Percentiles rank a stretch among this genome's conserved stretches.
phyloP scores from a whole-genome alignment of 2,329 filamentous ascomycete genomes.

The Alternaria panax region DNA sequence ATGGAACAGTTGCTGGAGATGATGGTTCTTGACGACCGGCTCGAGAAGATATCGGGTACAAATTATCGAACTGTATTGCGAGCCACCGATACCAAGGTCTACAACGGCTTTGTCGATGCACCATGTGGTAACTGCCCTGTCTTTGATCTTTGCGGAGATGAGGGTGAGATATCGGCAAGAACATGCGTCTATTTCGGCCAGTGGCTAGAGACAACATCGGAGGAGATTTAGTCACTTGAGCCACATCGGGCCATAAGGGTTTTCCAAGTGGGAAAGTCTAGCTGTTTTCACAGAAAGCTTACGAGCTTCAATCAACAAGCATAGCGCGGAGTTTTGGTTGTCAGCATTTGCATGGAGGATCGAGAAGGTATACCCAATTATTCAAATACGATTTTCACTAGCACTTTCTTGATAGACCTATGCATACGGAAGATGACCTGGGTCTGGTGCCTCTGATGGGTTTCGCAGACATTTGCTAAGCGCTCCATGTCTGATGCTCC shows the following conservation, averaged over 20 bases:
- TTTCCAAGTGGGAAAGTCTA: background rate
- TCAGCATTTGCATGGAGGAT: constrained; percentile 1
- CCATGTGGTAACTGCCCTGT: constrained; percentile 94
- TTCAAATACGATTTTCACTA: background rate
- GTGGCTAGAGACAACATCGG: constrained; percentile 67
- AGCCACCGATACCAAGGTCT: constrained; percentile 53
- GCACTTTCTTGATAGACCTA: background rate
- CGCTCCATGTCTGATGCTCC: background rate
- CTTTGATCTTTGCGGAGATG: constrained; percentile 89
- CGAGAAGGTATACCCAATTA: constrained; percentile 3
- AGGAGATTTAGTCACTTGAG: constrained; percentile 17
- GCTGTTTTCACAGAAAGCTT: background rate
- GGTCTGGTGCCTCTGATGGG: background rate
- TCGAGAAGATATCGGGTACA: constrained; percentile 68
- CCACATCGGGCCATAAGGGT: background rate
- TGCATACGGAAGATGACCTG: background rate
- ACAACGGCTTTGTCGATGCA: constrained; percentile 83
- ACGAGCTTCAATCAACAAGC: background rate
- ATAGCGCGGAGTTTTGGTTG: constrained; percentile 6
- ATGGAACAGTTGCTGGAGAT: constrained; percentile 88
- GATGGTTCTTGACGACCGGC: constrained; percentile 83
- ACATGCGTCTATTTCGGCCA: constrained; percentile 91
- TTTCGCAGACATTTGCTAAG: background rate
- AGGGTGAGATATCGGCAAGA: constrained; percentile 85
- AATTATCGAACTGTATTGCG: constrained; percentile 58